Conservation (phyloP, 2,329 filamentous ascomycete species). For the Juglanconis juglandina region DNA sequence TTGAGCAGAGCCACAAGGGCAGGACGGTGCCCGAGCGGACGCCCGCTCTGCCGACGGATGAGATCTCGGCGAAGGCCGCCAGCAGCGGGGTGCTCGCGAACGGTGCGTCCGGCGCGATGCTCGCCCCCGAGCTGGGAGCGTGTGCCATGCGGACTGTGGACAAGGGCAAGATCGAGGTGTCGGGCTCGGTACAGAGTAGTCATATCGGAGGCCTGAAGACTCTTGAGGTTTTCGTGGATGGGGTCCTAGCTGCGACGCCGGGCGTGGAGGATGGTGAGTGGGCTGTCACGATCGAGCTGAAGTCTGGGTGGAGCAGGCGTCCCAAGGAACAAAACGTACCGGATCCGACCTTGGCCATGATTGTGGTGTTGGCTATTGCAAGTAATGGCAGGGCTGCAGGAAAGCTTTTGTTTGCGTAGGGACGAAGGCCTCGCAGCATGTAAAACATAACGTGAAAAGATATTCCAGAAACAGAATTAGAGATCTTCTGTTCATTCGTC, state of each 20-base stretch:
- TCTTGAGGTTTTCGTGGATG: background rate
- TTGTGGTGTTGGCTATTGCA: background rate
- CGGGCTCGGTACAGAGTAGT: background rate
- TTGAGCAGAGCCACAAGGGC: conserved; percentile 13
- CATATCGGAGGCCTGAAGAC: background rate
- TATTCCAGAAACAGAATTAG: background rate
- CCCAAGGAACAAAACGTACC: background rate
- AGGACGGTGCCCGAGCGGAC: background rate
- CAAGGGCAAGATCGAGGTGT: background rate
- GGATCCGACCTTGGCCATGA: background rate
- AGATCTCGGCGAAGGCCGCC: background rate
- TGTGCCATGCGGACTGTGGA: background rate
- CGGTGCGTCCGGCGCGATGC: background rate
- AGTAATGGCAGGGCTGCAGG: background rate
- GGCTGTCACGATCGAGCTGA: background rate
- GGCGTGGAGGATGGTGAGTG: background rate
- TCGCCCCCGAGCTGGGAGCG: background rate
- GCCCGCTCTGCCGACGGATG: background rate
- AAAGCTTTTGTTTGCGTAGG: background rate
- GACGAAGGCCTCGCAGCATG: background rate
- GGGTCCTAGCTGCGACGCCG: background rate
- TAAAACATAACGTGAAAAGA: too few relatives aligned
- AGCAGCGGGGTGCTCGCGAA: background rate
- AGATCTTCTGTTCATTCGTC: background rate
- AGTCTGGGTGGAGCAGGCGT: background rate